A percentile compares a stretch with the other conserved stretches of the same genome.
These are phyloP conservation scores for Nicotiana tabacum DNA, from an alignment of 257 asterid genomes.

Conservation along the genomic window DNA sequence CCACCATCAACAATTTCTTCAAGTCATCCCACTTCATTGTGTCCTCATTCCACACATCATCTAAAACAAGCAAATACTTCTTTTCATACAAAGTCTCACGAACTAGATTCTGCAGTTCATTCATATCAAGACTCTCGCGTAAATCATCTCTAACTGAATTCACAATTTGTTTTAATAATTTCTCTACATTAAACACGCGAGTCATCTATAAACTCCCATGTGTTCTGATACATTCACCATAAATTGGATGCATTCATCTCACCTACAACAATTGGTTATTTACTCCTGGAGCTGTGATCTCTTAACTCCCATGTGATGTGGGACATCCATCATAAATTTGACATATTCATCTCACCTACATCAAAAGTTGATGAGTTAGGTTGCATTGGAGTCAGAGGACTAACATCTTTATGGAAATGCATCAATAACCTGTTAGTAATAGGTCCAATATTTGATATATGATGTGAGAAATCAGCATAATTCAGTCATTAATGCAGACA, in stretches of 20 bases:
- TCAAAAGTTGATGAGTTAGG: neutral
- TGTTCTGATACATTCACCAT: neutral
- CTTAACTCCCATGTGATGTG: neutral
- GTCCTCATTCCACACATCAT: slow-evolving; percentile 33
- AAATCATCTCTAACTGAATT: slow-evolving; percentile 2
- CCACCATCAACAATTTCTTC: slow-evolving; percentile 15
- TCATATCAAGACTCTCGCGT: slow-evolving; percentile 8
- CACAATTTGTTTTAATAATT: slow-evolving; percentile 17
- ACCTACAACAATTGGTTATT: neutral
- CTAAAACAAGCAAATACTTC: slow-evolving; percentile 23
- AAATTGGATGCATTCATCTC: neutral
- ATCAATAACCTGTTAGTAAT: neutral
- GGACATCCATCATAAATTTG: slow-evolving; percentile 3
- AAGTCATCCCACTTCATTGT: slow-evolving; percentile 18
- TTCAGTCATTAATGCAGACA: neutral
- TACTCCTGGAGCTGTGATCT: neutral
- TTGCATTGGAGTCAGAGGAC: neutral
- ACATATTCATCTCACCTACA: neutral
- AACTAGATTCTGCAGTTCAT: slow-evolving; percentile 16
- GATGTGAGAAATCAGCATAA: neutral
- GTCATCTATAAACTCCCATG: neutral
- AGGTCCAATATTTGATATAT: neutral
- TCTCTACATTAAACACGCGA: slow-evolving; percentile 16
- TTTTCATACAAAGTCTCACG: slow-evolving; percentile 19
- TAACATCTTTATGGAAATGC: neutral